phyloP scores from a whole-genome alignment of 768 basidiomycete species.

The Naganishia randhawae region DNA sequence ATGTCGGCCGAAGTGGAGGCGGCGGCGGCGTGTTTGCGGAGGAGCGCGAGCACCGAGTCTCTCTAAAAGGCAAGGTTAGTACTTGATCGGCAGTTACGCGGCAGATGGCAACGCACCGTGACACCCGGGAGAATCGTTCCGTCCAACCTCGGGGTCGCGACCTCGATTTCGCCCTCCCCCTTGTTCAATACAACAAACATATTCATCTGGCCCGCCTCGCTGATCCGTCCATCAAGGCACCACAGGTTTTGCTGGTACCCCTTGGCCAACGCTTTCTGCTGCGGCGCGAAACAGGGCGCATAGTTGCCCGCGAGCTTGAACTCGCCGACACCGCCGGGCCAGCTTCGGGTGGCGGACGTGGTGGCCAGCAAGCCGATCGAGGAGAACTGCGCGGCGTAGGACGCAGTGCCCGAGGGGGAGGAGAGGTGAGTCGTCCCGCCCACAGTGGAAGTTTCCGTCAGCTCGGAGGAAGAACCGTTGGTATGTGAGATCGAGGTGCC shows the following conservation, averaged over 20 bases:
- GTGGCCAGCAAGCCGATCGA: constrained; percentile 34
- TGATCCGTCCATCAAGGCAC: constrained; percentile 29
- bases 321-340: constrained; percentile 28
- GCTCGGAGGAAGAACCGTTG: constrained; percentile 14
- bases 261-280: constrained; percentile 26
- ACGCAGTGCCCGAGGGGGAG: background rate
- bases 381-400: constrained; percentile 28
- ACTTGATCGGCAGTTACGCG: background rate
- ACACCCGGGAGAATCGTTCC: constrained; percentile 32
- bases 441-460: constrained; percentile 23
- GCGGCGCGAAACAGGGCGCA: constrained; percentile 34
- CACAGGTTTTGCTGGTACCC: constrained; percentile 39
- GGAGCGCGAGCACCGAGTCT: constrained; percentile 29
- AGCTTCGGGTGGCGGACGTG: constrained; percentile 16
- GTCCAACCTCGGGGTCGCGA: constrained; percentile 27
- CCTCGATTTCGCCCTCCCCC: constrained; percentile 18
- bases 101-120: constrained; percentile 29
- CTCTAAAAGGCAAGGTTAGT: constrained; percentile 12
- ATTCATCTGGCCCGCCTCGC: constrained; percentile 33
- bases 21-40: constrained; percentile 21
- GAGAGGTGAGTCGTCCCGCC: background rate
- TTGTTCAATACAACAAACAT: constrained; percentile 27
- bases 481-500: constrained; percentile 11
- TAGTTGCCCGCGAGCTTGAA: constrained; percentile 38
- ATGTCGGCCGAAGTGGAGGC: background rate